Evolutionary conservation across 2,329 filamentous ascomycete genomes (phyloP), one percentile per base, ranked within the genome.

Genomic region (Alternaria dauci): DNA sequence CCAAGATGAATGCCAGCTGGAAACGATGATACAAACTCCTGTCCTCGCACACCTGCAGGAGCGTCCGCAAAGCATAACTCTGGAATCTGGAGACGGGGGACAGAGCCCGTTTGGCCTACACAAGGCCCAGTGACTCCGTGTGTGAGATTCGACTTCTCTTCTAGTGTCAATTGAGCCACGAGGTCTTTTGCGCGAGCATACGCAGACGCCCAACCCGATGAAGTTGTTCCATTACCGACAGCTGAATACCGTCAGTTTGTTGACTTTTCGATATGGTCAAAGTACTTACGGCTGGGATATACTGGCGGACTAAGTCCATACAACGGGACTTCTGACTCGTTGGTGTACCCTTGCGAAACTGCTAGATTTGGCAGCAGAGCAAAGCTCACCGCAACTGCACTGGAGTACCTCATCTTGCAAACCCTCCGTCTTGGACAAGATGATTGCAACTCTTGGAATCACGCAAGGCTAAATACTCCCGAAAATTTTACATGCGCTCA

Each of bases 1-100:
- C 88, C 91, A 1, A 86, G 65, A 51, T 73, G 70, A 28, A 73
- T 69, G 1, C 72, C 71, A 28, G 74, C 71, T 8, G 73, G 73
- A 47, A 76, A 74, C 4, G 74, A 63, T 1, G 73, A 75, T 2
- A 75, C 71, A 34, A 74, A 75, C 20, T 74, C 72, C n/a, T 71
- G 68, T 0, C 72, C 71, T 23, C 63, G 72, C 23, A 76, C 67
- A 48, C 79, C 73, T 46, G 75, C 74, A 32, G 76, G 72, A 47
- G 72, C 78, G 60, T 81, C 79, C 14, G 77, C 73, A 20, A 81
- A 74, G 53, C 79, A 81, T 14, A 81, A 52, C 20, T 75, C 73
- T 6, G 75, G 77, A 38, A 79, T 77, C 5, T 74, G 71, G 7
- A 81, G 66, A 26, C 78, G 71, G 20, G 75, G 68, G 20, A 80